These are phyloP conservation scores for Boletus pseudo-olivaceus DNA, from an alignment of 768 basidiomycete genomes.

Conservation along the genomic window DNA sequence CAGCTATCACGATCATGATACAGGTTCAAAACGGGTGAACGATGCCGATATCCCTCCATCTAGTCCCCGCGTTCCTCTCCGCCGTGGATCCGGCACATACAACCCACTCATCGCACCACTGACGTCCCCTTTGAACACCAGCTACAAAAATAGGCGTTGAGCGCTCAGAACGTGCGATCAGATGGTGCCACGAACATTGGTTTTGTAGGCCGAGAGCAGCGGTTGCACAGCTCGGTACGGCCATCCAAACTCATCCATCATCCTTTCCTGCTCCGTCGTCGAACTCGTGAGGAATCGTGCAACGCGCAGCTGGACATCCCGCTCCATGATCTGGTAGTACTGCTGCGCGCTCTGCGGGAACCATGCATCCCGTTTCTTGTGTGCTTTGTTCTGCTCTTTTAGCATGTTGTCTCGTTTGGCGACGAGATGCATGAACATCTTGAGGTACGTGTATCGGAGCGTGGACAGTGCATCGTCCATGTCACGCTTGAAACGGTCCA, in stretches of 20 bases:
- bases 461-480: slow-evolving; percentile 28
- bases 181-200: slow-evolving; percentile 35
- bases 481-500: slow-evolving; percentile 22
- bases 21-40: slow-evolving; percentile 19
- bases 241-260: slow-evolving; percentile 51
- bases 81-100: slow-evolving; percentile 22
- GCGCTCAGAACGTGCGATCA: background rate
- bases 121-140: slow-evolving; percentile 23
- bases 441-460: slow-evolving; percentile 32
- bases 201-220: slow-evolving; percentile 38
- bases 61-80: background rate
- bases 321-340: slow-evolving; percentile 31
- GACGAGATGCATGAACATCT: slow-evolving; percentile 19
- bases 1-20: slow-evolving; percentile 12
- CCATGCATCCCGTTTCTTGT: slow-evolving; percentile 28
- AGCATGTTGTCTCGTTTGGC: slow-evolving; percentile 6
- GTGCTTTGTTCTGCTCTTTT: slow-evolving; percentile 20
- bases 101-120: slow-evolving; percentile 13
- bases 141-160: slow-evolving; percentile 6
- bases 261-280: slow-evolving; percentile 39
- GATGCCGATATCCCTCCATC: background rate
- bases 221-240: slow-evolving; percentile 46
- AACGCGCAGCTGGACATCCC: slow-evolving; percentile 47
- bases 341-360: slow-evolving; percentile 32
- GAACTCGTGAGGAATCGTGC: slow-evolving; percentile 42